Base-by-base conservation (phyloP, 768 basidiomycete genomes). In the Hericium alpestre region DNA sequence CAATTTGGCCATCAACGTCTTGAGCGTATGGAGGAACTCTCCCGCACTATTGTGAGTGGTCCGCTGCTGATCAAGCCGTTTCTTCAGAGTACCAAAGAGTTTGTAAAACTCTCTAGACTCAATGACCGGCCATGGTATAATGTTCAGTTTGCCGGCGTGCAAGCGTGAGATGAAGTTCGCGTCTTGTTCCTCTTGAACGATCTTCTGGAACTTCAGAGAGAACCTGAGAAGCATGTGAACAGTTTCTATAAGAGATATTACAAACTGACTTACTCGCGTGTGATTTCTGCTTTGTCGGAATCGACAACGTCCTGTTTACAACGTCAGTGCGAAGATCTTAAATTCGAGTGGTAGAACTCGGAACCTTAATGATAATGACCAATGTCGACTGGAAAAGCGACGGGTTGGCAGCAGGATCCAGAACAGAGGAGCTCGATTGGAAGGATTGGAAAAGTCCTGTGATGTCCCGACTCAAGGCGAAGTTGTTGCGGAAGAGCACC, bases 111-210 rank as follows among this genome's bases (percentile, higher is more conserved):
- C 75, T 49, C 66, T 73, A 0, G 83, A 83, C 61, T 82, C 79
- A 37, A 85, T 83, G 48, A 85, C 80, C 0, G 82, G 82, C 84
- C 84, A 85, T 4, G 83, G 83, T 12, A 84, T 73, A 13, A 85
- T 83, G 38, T 71, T 72, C 3, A 84, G 61, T 53, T 73, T 73
- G 1, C 82, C 82, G 0, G 72, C 71, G 56, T 84, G 84, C 8
- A 84, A 72, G 1, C 74, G 76, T 16, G 80, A 76, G 56, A 85
- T 83, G 61, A 85, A 84, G 59, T 85, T 85, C 0, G 76, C 70
- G 25, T 73, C 78, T 65, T 83, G 80, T 57, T 85, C 81, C 3
- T 79, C 73, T 56, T 79, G 74, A 13, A 85, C 81, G 18, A 84
- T 83, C 66, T 76, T 73, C 67, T 81, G 70, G 62, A 84, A 79